Evolutionary conservation across 306 rosid genomes (phyloP).

Genomic region (Rosa rugosa): DNA sequence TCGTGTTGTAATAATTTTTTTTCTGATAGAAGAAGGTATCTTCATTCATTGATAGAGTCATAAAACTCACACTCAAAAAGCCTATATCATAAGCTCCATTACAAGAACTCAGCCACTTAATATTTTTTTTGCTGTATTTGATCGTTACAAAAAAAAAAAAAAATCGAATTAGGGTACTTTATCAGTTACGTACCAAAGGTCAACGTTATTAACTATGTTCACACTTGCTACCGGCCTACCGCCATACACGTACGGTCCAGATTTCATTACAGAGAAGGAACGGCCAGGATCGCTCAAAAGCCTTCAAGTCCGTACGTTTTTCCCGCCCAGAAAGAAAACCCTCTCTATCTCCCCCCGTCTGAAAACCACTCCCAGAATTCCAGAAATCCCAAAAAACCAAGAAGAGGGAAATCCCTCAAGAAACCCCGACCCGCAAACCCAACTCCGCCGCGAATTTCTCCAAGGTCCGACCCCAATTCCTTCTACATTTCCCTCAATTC

Average conservation of each 20-base stretch:
- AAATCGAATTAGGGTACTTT: no score
- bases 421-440: slow-evolving; percentile 14
- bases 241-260: neutral
- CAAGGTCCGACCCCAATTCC: neutral
- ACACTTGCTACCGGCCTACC: no score
- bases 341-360: neutral
- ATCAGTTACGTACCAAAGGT: neutral
- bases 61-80: no score
- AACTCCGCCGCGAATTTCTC: slow-evolving; percentile 1
- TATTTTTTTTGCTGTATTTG: no score
- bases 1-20: no score
- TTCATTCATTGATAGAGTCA: no score
- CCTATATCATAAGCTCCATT: no score
- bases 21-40: no score
- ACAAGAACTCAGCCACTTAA: no score
- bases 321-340: slow-evolving; percentile 1
- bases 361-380: neutral
- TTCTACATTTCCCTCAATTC: neutral
- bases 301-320: neutral
- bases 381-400: neutral
- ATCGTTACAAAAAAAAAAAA: no score
- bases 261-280: neutral
- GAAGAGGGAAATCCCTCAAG: neutral
- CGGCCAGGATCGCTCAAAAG: neutral
- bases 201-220: neutral